These are phyloP conservation scores for Obba rivulosa DNA, from an alignment of 768 basidiomycete genomes.

Conservation along the genomic window DNA sequence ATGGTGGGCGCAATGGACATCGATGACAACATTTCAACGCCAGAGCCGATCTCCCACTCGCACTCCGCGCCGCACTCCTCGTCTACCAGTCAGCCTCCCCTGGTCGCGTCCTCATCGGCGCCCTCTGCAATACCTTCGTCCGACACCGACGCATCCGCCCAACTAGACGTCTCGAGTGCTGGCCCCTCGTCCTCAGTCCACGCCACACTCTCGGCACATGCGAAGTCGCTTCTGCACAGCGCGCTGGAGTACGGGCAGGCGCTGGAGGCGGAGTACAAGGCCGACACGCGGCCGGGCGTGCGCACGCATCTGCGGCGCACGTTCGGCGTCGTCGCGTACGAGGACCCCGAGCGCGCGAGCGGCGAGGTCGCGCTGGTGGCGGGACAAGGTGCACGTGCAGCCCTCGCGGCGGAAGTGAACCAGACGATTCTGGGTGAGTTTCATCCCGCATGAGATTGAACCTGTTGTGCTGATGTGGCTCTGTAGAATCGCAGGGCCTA, in stretches of 20 bases:
- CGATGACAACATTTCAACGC: conserved; percentile 23
- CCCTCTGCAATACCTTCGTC: conserved; percentile 18
- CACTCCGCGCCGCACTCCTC: too few relatives aligned
- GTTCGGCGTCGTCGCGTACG: conserved; percentile 75
- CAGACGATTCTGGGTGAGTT: conserved; percentile 69
- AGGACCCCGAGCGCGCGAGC: conserved; percentile 63
- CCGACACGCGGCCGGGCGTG: conserved; percentile 57
- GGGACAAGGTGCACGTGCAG: conserved; percentile 58
- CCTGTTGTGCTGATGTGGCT: background rate
- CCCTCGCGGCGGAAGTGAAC: conserved; percentile 73
- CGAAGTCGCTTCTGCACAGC: conserved; percentile 51
- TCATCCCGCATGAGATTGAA: background rate
- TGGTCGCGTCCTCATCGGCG: conserved; percentile 14
- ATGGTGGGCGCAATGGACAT: conserved; percentile 46
- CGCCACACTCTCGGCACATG: conserved; percentile 15
- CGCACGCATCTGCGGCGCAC: conserved; percentile 66
- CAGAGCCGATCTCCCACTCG: background rate
- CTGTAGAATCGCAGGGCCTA: conserved; percentile 69
- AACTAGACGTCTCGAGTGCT: background rate
- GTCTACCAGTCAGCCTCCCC: background rate
- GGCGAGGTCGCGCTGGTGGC: conserved; percentile 64
- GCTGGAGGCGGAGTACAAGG: conserved; percentile 63
- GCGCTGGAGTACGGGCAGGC: conserved; percentile 74
- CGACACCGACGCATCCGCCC: conserved; percentile 1
- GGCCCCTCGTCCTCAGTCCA: conserved; percentile 17